phyloP scores from a whole-genome alignment of 2,329 filamentous ascomycete species.

The Dryadomyces quercus-mongolicae region DNA sequence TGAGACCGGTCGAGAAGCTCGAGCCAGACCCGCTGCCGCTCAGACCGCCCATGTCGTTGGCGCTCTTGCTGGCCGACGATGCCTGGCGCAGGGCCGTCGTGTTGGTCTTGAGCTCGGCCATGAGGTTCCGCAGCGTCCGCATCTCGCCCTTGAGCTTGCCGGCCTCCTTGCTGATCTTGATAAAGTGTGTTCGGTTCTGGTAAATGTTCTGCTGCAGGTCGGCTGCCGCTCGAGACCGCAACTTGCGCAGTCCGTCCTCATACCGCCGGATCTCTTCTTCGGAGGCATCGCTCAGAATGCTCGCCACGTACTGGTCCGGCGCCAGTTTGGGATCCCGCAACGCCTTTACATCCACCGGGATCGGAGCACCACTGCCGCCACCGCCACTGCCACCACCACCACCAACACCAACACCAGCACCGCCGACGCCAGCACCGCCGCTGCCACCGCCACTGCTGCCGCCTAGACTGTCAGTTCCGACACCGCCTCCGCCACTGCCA shows the following conservation, averaged over 20 bases:
- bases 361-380: conserved; percentile 25
- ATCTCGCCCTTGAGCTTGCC: conserved; percentile 96
- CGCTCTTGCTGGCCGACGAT: conserved; percentile 32
- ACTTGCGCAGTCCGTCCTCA: conserved; percentile 60
- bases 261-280: conserved; percentile 80
- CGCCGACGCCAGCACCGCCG: neutral
- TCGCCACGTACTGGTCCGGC: conserved; percentile 67
- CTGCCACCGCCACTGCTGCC: neutral
- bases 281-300: conserved; percentile 68
- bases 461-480: neutral
- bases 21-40: conserved; percentile 10
- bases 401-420: neutral
- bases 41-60: neutral
- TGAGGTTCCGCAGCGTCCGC: conserved; percentile 77
- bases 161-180: conserved; percentile 98
- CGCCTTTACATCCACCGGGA: conserved; percentile 59
- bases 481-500: neutral
- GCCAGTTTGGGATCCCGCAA: conserved; percentile 69
- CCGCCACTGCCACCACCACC: neutral
- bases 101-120: conserved; percentile 81
- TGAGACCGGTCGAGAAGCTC: conserved; percentile 39
- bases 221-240: conserved; percentile 65
- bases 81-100: conserved; percentile 52
- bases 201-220: conserved; percentile 93
- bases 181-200: conserved; percentile 95